Conservation (phyloP, 2,329 filamentous ascomycete species). For the Phaeosphaeriaceae sp. region DNA sequence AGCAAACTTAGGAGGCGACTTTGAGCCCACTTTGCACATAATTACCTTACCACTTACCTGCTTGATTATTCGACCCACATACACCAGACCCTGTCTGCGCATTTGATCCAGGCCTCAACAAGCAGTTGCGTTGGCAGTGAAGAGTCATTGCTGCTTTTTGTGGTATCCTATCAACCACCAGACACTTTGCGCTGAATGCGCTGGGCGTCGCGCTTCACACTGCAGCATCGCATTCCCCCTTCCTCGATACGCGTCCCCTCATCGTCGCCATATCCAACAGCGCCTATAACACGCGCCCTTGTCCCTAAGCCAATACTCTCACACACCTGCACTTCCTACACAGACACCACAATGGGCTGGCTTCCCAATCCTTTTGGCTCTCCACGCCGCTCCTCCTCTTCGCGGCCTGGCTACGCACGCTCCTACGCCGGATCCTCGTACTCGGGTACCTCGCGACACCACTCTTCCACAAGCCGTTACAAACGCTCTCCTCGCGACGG, state of each 20-base stretch:
- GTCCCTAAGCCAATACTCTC: slow-evolving; percentile 18
- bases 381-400: slow-evolving; percentile 31
- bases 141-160: slow-evolving; percentile 11
- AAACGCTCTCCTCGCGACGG: slow-evolving; percentile 77
- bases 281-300: slow-evolving; percentile 11
- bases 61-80: slow-evolving; percentile 4
- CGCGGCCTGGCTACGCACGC: slow-evolving; percentile 40
- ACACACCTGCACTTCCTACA: neutral
- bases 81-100: slow-evolving; percentile 1
- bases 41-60: no score
- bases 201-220: slow-evolving; percentile 22
- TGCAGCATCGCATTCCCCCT: slow-evolving; percentile 20
- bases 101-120: neutral
- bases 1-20: no score
- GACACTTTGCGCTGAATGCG: slow-evolving; percentile 20
- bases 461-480: slow-evolving; percentile 73
- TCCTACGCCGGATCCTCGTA: slow-evolving; percentile 39
- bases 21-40: slow-evolving; percentile 8
- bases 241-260: slow-evolving; percentile 14
- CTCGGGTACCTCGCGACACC: slow-evolving; percentile 39
- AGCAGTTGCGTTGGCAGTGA: slow-evolving; percentile 2
- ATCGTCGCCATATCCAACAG: slow-evolving; percentile 2
- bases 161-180: neutral
- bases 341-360: slow-evolving; percentile 41
- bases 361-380: slow-evolving; percentile 40